Base-by-base conservation (phyloP, 176 grass and related monocot genomes). In the Hyparrhenia diplandra region DNA sequence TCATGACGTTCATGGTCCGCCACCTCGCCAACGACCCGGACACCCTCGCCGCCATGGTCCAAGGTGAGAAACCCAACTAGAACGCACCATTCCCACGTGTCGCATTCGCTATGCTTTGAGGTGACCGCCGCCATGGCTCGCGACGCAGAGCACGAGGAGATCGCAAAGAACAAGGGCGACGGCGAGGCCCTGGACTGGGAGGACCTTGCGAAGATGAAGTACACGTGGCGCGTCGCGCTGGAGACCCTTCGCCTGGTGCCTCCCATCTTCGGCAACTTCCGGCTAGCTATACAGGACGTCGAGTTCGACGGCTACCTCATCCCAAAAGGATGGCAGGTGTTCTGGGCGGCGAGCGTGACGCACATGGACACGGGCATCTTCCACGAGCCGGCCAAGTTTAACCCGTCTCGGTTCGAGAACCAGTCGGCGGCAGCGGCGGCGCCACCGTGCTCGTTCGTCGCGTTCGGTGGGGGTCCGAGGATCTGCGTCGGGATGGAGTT, bases 311-410 rank as follows among this genome's bases (percentile, higher is more conserved):
- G 86, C n/a, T 86, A 84, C 80, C 20, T 39, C 70, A 86, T 89
- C 49, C 90, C 83, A 0, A 84, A 86, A 69, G 87, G 90, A 34
- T 92, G 87, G 90, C 84, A 89, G 87, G 83, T 92, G 30, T 86
- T 92, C 32, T 92, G 84, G 90, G 35, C n/a, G 18, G 32, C 84
- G 5, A 67, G 45, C 36, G 77, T 76, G 14, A 92, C 87, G 12
- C 87, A 89, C 12, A 84, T 86, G 90, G 80, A 92, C 61, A 4
- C 37, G 0, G 30, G 14, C 34, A 77, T 89, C 76, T 92, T 92
- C 64, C 57, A 65, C 8, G 76, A 87, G 7, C 87, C 90, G 29
- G 4, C 18, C 1, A 84, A 70, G 59, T 92, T 92, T 37, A 55
- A 92, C 58, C 78, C 79, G 7, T 63, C 85, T n/a, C 62, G 90